Evolutionary conservation across 2,329 filamentous ascomycete genomes (phyloP).

Genomic region (Colletotrichum agaves): DNA sequence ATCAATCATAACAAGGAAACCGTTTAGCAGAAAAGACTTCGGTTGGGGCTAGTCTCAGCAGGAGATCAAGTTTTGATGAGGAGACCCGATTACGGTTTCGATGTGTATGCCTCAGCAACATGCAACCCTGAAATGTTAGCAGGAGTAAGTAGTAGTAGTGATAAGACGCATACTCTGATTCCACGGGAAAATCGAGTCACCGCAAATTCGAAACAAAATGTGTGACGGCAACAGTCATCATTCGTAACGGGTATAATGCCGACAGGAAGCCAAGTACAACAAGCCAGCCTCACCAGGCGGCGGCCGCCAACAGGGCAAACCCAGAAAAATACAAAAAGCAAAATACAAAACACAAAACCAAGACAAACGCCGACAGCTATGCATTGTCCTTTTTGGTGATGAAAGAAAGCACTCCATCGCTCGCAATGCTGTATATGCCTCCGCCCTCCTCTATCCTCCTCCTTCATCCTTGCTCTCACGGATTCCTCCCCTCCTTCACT

Average conservation of each 20-base stretch:
- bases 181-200: too few species aligned
- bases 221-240: background rate
- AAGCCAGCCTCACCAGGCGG: background rate
- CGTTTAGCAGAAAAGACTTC: too few species aligned
- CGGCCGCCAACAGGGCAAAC: background rate
- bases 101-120: too few species aligned
- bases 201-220: too few species aligned
- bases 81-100: too few species aligned
- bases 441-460: background rate
- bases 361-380: constrained; percentile 12
- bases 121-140: too few species aligned
- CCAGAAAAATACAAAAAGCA: background rate
- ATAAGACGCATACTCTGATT: too few species aligned
- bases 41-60: too few species aligned
- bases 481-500: background rate
- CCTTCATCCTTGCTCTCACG: background rate
- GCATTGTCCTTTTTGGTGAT: background rate
- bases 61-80: too few species aligned
- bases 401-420: background rate
- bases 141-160: too few species aligned
- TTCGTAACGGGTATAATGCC: constrained; percentile 2
- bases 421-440: background rate
- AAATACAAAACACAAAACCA: background rate
- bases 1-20: too few species aligned
- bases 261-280: background rate